Evolutionary conservation across 2,329 filamentous ascomycete species (phyloP).

Genomic region (Colletotrichum sp.): DNA sequence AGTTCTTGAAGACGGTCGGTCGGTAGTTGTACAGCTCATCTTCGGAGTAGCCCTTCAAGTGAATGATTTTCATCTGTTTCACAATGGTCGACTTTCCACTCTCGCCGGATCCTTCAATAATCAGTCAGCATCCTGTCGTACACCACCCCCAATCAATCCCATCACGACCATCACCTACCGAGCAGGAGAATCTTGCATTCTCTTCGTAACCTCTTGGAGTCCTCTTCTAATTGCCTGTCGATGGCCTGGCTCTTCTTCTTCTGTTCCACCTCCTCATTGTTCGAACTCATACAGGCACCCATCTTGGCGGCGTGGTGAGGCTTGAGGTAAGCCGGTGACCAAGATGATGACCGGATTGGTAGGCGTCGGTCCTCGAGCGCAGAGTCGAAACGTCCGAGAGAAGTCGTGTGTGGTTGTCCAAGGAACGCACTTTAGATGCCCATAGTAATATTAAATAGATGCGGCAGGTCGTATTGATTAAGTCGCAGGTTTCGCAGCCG

Average conservation of each 20-base stretch:
- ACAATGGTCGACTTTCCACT: constrained; percentile 99
- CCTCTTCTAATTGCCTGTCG: constrained; percentile 91
- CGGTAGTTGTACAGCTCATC: constrained; percentile 95
- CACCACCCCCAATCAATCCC: neutral
- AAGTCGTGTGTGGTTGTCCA: neutral
- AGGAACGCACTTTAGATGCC: constrained; percentile 14
- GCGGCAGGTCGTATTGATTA: neutral
- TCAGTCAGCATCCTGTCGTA: neutral
- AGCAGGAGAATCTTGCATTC: constrained; percentile 99
- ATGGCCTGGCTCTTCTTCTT: constrained; percentile 98
- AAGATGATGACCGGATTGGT: neutral
- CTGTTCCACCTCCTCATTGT: constrained; percentile 85
- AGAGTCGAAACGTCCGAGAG: neutral
- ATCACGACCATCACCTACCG: constrained; percentile 62
- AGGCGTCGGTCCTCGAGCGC: neutral
- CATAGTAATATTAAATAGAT: constrained; percentile 6
- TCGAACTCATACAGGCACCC: constrained; percentile 93
- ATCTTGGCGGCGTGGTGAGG: constrained; percentile 56
- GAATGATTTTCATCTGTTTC: constrained; percentile 99
- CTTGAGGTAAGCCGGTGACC: neutral
- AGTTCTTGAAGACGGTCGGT: constrained; percentile 96
- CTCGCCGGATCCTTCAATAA: constrained; percentile 82
- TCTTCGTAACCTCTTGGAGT: constrained; percentile 87
- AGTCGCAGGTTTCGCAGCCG: neutral
- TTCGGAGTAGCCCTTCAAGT: constrained; percentile 94